Conservation (phyloP, 768 basidiomycete genomes). For the Mycena metata region DNA sequence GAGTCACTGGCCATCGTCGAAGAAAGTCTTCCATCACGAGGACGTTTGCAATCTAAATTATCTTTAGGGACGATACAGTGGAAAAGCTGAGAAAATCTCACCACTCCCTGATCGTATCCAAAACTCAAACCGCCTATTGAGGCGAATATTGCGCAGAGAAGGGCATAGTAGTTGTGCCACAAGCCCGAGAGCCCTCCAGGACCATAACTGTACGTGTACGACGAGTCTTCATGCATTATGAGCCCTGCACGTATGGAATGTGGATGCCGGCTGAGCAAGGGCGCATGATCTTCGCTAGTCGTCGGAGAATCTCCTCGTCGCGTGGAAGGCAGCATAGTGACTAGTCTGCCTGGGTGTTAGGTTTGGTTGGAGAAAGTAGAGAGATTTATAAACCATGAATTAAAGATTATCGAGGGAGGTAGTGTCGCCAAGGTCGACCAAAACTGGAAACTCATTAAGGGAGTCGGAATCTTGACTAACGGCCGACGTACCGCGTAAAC, state of each 20-base stretch:
- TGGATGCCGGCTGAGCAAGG: not conserved
- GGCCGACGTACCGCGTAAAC: too few relatives aligned
- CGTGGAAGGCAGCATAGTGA: conserved; percentile 18
- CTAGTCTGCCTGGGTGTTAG: not conserved
- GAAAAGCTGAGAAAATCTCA: conserved; percentile 36
- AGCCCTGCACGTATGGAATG: conserved; percentile 33
- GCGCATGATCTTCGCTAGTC: conserved; percentile 9
- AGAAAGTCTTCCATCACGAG: conserved; percentile 86
- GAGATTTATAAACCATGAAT: not conserved
- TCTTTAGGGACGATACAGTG: not conserved
- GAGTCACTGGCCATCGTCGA: conserved; percentile 75
- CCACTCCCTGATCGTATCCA: conserved; percentile 88
- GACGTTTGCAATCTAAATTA: conserved; percentile 77
- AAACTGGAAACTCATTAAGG: too few relatives aligned
- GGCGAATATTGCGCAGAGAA: conserved; percentile 79
- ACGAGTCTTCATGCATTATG: conserved; percentile 51
- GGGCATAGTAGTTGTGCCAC: conserved; percentile 71
- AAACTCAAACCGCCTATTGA: conserved; percentile 84
- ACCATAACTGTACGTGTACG: conserved; percentile 80
- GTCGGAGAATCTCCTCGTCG: not conserved
- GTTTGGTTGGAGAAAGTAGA: not conserved
- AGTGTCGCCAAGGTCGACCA: too few relatives aligned
- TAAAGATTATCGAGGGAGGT: not conserved
- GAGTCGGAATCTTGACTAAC: too few relatives aligned
- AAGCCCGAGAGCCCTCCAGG: conserved; percentile 77